Base-by-base conservation (phyloP, 139 green algal genomes). In the Micractinium conductrix region DNA sequence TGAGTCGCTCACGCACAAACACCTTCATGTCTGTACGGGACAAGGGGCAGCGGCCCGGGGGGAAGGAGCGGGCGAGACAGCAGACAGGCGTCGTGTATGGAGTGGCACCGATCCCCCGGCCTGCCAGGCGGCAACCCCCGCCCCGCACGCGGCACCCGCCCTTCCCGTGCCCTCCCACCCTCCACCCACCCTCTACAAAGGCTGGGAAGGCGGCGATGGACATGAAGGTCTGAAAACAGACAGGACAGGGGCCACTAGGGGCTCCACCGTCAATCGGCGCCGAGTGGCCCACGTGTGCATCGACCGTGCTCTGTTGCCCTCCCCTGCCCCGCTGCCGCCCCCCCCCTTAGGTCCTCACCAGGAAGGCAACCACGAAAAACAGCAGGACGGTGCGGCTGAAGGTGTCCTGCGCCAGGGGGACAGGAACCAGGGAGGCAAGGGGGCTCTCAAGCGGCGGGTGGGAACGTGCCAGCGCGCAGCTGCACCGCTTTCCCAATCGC, bases 351-450 rank as follows among this genome's bases (percentile, higher is more conserved):
- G 8, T 16, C 53, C 53, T 4, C 62, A 70, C 62, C 62, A 70
- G 79, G 88, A 94, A 95, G 35, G 86, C 88, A 4, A 88, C 82
- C 30, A 93, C 84, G 70, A 95, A 94, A 80, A 95, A 95, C 30
- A 95, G 83, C 74, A 94, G 86, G 35, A 90, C 81, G 16, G 89
- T 62, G 22, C 87, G 82, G 30, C 37, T 81, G 72, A 89, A 91
- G 40, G 91, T 89, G 69, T 91, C 92, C 58, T 89, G n/a, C n/a
- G n/a, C n/a, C n/a, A n/a, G n/a, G n/a, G n/a, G n/a, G n/a, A n/a
- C n/a, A n/a, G n/a, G n/a, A n/a, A n/a, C n/a, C n/a, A n/a, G n/a
- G n/a, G n/a, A n/a, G n/a, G n/a, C n/a, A n/a, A n/a, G n/a, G n/a
- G n/a, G n/a, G n/a, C n/a, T n/a, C n/a, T n/a, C n/a, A n/a, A n/a